phyloP scores from a whole-genome alignment of 345 rosid species.

The Lagerstroemia speciosa region DNA sequence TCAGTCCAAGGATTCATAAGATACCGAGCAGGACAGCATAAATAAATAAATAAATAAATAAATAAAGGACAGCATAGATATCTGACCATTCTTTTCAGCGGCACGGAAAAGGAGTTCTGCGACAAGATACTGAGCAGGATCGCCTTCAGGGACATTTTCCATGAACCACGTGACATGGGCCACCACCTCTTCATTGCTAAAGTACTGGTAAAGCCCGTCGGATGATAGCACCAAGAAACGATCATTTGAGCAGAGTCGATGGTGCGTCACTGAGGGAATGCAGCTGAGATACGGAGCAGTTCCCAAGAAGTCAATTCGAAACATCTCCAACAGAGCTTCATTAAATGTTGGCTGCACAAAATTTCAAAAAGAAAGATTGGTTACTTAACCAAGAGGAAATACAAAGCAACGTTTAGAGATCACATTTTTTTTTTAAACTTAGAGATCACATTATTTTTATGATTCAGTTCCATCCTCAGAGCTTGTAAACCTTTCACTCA shows the following conservation, averaged over 20 bases:
- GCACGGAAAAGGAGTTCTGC: constrained; percentile 92
- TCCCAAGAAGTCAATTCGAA: constrained; percentile 65
- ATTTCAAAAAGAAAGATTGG: neutral
- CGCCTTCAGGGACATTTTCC: constrained; percentile 93
- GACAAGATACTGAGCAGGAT: constrained; percentile 92
- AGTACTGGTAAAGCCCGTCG: constrained; percentile 89
- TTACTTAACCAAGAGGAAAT: neutral
- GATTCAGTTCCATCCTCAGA: neutral
- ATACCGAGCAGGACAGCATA: neutral
- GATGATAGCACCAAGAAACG: constrained; percentile 86
- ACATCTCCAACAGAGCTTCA: constrained; percentile 78
- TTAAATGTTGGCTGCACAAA: constrained; percentile 68
- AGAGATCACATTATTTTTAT: neutral
- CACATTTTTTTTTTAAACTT: too few relatives aligned
- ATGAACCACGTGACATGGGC: constrained; percentile 97
- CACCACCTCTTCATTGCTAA: constrained; percentile 93
- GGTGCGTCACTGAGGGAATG: constrained; percentile 66
- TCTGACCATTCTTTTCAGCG: constrained; percentile 87
- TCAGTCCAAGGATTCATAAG: neutral
- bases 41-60: neutral
- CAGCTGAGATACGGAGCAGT: constrained; percentile 69
- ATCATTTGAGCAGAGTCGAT: constrained; percentile 77
- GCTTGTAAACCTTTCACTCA: neutral
- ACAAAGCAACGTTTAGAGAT: neutral
- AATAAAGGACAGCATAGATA: neutral